Percentiles rank a stretch among this genome's conserved stretches.
These are phyloP conservation scores for Aspergillus japonicus DNA, from an alignment of 2,329 filamentous ascomycete genomes.

Conservation along the genomic window DNA sequence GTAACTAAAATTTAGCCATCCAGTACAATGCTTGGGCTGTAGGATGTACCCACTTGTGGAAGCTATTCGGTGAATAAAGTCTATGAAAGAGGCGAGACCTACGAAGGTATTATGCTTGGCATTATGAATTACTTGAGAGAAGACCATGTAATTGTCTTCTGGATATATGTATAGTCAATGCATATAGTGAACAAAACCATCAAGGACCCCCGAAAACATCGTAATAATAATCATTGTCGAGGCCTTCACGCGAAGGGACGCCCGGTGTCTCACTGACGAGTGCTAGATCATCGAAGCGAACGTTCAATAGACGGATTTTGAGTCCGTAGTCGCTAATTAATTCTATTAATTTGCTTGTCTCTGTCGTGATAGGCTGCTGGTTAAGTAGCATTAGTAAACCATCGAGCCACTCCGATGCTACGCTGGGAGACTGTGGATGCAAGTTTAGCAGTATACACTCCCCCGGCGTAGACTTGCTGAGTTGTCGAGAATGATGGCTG, in stretches of 20 bases:
- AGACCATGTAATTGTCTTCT: too few species aligned
- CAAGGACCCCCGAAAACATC: conserved; percentile 57
- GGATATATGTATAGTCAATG: background rate
- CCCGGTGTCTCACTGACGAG: conserved; percentile 67
- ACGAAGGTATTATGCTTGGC: too few species aligned
- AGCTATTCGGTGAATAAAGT: too few species aligned
- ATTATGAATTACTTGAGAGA: too few species aligned
- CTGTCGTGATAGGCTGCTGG: conserved; percentile 93
- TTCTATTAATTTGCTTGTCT: conserved; percentile 85
- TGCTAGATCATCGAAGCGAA: conserved; percentile 78
- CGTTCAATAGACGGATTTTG: conserved; percentile 88
- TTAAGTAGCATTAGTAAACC: conserved; percentile 92
- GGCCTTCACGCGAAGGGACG: conserved; percentile 76
- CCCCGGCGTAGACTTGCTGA: conserved; percentile 43
- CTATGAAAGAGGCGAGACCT: too few species aligned
- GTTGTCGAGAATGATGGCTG: conserved; percentile 29
- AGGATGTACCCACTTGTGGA: too few species aligned
- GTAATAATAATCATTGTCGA: conserved; percentile 94
- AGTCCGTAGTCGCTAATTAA: conserved; percentile 87
- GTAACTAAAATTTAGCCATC: too few species aligned
- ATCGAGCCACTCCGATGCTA: conserved; percentile 95
- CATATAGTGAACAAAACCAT: background rate
- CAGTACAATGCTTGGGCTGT: too few species aligned
- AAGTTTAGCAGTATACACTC: conserved; percentile 80
- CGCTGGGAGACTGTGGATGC: conserved; percentile 72